Conservation (phyloP, 345 rosid genomes). For the Microthlaspi erraticum region DNA sequence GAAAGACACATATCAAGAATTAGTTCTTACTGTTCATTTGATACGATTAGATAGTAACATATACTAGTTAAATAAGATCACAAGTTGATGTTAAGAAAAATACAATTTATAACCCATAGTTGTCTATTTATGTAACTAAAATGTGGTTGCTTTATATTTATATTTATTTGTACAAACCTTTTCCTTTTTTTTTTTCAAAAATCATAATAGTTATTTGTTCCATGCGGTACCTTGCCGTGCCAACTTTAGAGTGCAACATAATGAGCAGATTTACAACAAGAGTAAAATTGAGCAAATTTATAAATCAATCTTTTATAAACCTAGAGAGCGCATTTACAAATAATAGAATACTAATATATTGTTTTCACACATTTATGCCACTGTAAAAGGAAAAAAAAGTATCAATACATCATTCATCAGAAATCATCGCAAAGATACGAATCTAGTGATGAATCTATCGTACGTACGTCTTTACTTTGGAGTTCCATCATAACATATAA, state of each 20-base stretch:
- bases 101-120: background rate
- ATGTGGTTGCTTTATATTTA: constrained; percentile 9
- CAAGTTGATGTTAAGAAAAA: background rate
- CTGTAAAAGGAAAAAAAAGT: constrained; percentile 12
- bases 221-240: constrained; percentile 18
- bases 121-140: background rate
- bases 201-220: constrained; percentile 21
- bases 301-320: constrained; percentile 6
- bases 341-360: constrained; percentile 12
- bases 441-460: constrained; percentile 1
- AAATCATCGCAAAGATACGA: constrained; percentile 23
- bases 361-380: constrained; percentile 6
- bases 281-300: background rate
- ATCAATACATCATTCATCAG: constrained; percentile 26
- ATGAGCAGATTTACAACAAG: constrained; percentile 18
- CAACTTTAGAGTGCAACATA: constrained; percentile 30
- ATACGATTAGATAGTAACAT: no score
- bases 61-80: background rate
- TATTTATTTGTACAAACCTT: constrained; percentile 4
- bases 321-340: background rate
- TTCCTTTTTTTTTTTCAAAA: background rate
- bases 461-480: constrained; percentile 21
- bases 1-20: no score
- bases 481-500: constrained; percentile 29
- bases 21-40: no score